phyloP scores from a whole-genome alignment of 495 filamentous ascomycete species.

The Astrothelium subdiscretum region DNA sequence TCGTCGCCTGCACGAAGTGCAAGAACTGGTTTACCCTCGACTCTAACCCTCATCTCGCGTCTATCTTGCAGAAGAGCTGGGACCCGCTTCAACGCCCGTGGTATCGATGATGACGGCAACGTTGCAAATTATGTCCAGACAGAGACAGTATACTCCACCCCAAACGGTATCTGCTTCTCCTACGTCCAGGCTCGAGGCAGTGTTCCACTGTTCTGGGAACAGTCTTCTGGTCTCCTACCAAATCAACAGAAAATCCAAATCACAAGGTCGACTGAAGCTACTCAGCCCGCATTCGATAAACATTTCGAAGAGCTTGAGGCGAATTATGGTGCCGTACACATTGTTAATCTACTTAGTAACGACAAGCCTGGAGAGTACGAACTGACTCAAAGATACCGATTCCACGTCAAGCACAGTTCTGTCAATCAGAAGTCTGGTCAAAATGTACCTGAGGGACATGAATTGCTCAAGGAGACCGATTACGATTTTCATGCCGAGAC shows the following conservation, averaged over 20 bases:
- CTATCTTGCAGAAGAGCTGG: constrained; percentile 86
- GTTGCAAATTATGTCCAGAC: constrained; percentile 86
- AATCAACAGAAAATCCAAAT: constrained; percentile 91
- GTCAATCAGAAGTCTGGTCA: constrained; percentile 41
- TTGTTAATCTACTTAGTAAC: constrained; percentile 84
- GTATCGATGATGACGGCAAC: constrained; percentile 94
- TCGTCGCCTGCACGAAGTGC: constrained; percentile 36
- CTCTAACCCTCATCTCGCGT: constrained; percentile 79
- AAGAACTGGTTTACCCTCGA: constrained; percentile 61
- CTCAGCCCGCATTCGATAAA: constrained; percentile 88
- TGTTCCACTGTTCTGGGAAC: constrained; percentile 96
- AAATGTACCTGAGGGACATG: constrained; percentile 44
- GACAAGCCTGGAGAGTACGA: constrained; percentile 74
- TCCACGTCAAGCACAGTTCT: constrained; percentile 60
- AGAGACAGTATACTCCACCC: constrained; percentile 62
- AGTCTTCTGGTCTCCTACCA: constrained; percentile 73
- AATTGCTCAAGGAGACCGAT: constrained; percentile 64
- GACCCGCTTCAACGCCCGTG: constrained; percentile 89
- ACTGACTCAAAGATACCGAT: constrained; percentile 62
- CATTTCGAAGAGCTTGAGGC: constrained; percentile 77
- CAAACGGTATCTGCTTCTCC: constrained; percentile 68
- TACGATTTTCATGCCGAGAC: constrained; percentile 96
- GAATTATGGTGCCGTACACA: constrained; percentile 78
- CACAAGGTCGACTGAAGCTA: constrained; percentile 79
- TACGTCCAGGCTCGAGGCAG: constrained; percentile 89